Conservation (phyloP, 306 rosid genomes). For the Hippophae tibetana region DNA sequence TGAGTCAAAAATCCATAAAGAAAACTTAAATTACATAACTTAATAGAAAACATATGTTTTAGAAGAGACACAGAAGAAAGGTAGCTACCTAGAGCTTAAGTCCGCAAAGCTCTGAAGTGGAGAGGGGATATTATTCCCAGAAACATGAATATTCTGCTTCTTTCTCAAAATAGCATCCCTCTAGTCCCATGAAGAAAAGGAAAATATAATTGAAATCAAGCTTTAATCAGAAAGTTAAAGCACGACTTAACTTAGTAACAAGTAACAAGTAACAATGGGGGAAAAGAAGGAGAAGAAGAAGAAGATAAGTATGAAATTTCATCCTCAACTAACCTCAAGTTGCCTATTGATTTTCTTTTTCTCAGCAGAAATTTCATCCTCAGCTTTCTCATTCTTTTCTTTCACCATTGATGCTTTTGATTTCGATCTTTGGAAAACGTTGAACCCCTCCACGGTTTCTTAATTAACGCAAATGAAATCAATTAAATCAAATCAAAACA, state of each 20-base stretch:
- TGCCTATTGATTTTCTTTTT: slow-evolving; percentile 60
- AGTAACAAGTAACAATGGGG: too few relatives aligned
- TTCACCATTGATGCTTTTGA: slow-evolving; percentile 14
- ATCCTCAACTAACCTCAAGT: slow-evolving; percentile 40
- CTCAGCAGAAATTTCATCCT: slow-evolving; percentile 25
- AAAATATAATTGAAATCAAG: neutral
- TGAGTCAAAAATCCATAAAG: neutral
- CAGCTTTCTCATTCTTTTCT: slow-evolving; percentile 25
- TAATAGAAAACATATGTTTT: neutral
- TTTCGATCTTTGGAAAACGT: slow-evolving; percentile 54
- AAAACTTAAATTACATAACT: neutral
- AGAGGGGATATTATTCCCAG: slow-evolving; percentile 69
- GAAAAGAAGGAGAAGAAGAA: slow-evolving; percentile 6
- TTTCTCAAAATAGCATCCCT: slow-evolving; percentile 62
- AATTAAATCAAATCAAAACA: slow-evolving; percentile 6
- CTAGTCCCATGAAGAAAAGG: slow-evolving; percentile 22
- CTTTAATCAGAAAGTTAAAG: slow-evolving; percentile 4
- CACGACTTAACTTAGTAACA: neutral
- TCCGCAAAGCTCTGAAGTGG: slow-evolving; percentile 74
- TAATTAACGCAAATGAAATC: slow-evolving; percentile 3
- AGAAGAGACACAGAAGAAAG: neutral
- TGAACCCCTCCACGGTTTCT: slow-evolving; percentile 67
- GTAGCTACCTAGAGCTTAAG: slow-evolving; percentile 56
- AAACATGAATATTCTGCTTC: slow-evolving; percentile 66
- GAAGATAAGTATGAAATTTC: slow-evolving; percentile 6